A percentile compares a stretch with the other conserved stretches of the same genome.
Evolutionary conservation across 2,329 filamentous ascomycete genomes (phyloP).

Genomic region (Lecanicillium sp.): DNA sequence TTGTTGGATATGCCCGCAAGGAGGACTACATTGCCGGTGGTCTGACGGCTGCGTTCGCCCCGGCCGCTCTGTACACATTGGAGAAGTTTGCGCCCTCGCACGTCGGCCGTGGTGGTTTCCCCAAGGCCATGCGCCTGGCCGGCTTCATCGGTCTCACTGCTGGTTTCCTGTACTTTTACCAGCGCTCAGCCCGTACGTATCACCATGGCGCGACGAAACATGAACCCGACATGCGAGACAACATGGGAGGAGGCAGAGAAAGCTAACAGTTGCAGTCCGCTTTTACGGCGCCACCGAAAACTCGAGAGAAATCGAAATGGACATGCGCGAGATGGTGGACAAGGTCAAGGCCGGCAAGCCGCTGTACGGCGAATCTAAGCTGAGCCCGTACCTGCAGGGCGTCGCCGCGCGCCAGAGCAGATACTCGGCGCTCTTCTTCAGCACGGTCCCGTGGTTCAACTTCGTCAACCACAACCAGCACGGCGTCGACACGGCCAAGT

Average conservation of each 20-base stretch:
- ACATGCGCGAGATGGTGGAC: constrained; percentile 96
- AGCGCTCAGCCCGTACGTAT: constrained; percentile 70
- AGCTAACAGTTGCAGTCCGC: constrained; percentile 54
- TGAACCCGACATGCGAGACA: not conserved
- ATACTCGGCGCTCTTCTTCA: constrained; percentile 78
- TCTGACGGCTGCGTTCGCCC: constrained; percentile 63
- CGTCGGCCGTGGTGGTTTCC: constrained; percentile 75
- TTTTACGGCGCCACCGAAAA: constrained; percentile 97
- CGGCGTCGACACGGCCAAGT: constrained; percentile 96
- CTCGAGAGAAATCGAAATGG: constrained; percentile 83
- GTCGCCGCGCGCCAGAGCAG: constrained; percentile 88
- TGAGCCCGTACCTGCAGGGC: constrained; percentile 88
- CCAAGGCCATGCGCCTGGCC: constrained; percentile 73
- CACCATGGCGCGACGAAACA: not conserved
- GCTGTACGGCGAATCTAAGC: constrained; percentile 72
- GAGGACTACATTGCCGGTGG: constrained; percentile 74
- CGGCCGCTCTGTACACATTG: constrained; percentile 68
- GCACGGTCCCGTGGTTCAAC: constrained; percentile 94
- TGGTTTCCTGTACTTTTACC: constrained; percentile 80
- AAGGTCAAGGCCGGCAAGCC: constrained; percentile 91
- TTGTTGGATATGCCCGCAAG: constrained; percentile 76
- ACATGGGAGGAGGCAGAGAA: not conserved
- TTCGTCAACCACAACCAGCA: constrained; percentile 96
- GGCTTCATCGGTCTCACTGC: constrained; percentile 67
- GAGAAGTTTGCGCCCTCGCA: constrained; percentile 82